Conservation (phyloP, 306 rosid genomes). For the Castanea mollissima region DNA sequence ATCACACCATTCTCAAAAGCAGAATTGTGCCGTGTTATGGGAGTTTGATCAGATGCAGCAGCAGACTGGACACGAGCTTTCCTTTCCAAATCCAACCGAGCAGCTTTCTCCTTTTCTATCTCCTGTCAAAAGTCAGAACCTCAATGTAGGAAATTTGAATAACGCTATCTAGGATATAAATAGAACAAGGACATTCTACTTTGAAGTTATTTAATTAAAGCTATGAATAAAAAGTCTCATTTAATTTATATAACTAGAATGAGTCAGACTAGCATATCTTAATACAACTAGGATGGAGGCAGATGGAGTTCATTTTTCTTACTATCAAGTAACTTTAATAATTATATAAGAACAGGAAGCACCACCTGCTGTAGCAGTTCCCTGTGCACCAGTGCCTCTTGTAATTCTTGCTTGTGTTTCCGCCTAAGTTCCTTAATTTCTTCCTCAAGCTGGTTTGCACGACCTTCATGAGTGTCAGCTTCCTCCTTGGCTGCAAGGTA, state of each 20-base stretch:
- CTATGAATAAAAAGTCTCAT: neutral
- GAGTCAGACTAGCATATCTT: neutral
- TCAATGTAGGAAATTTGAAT: conserved; percentile 24
- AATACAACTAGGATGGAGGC: neutral
- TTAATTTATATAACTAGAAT: neutral
- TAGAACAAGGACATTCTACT: neutral
- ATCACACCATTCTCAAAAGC: conserved; percentile 78
- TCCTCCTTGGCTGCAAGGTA: conserved; percentile 96
- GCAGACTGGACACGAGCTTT: conserved; percentile 47
- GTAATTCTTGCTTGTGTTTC: conserved; percentile 93
- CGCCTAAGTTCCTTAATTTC: conserved; percentile 70
- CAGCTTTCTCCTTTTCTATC: conserved; percentile 89
- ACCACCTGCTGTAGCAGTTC: conserved; percentile 92
- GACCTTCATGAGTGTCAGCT: conserved; percentile 97
- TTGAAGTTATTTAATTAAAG: neutral
- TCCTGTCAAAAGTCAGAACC: conserved; percentile 56
- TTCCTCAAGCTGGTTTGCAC: conserved; percentile 85
- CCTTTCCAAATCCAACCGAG: conserved; percentile 87
- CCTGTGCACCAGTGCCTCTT: conserved; percentile 74
- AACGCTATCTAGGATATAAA: neutral
- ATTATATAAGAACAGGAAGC: conserved; percentile 29
- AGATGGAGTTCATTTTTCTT: neutral
- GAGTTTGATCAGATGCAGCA: conserved; percentile 55
- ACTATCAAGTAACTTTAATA: neutral
- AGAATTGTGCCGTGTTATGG: conserved; percentile 50